Conservation (phyloP, 768 basidiomycete genomes). For the Dioszegia aurantiaca region DNA sequence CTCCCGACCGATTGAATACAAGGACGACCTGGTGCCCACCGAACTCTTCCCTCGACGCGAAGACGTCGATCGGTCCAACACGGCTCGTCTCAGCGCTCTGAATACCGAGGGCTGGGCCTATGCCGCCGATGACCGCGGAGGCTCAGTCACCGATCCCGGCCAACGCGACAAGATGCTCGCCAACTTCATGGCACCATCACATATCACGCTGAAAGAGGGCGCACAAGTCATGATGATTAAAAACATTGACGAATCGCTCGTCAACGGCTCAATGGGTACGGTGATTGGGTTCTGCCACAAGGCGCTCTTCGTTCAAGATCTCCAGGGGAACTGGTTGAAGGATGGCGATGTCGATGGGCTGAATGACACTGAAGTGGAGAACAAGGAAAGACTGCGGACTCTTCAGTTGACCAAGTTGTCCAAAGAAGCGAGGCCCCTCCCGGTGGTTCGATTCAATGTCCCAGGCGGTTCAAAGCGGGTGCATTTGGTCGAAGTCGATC, state of each 20-base stretch:
- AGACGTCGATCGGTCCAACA: conserved; percentile 85
- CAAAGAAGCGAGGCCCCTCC: conserved; percentile 53
- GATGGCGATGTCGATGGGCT: conserved; percentile 44
- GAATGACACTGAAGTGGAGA: conserved; percentile 52
- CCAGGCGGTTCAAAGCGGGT: conserved; percentile 59
- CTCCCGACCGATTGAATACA: conserved; percentile 68
- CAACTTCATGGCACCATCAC: conserved; percentile 84
- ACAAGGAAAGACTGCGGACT: conserved; percentile 41
- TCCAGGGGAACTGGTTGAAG: conserved; percentile 51
- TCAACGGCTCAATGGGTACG: conserved; percentile 91
- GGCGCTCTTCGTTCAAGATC: conserved; percentile 29
- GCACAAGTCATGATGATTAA: conserved; percentile 97
- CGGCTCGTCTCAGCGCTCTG: conserved; percentile 64
- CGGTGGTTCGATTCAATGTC: conserved; percentile 74
- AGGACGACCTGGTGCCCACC: conserved; percentile 80
- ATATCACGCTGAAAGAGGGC: conserved; percentile 68
- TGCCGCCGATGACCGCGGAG: conserved; percentile 65
- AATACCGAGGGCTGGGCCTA: conserved; percentile 60
- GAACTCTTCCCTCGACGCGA: conserved; percentile 93
- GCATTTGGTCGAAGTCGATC: conserved; percentile 66
- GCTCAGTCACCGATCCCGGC: conserved; percentile 58
- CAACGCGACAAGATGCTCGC: conserved; percentile 74
- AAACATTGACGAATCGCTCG: conserved; percentile 82
- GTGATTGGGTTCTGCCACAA: conserved; percentile 65
- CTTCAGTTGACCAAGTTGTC: conserved; percentile 42